Base-by-base conservation (phyloP, 306 rosid species). In the Spatholobus suberectus region DNA sequence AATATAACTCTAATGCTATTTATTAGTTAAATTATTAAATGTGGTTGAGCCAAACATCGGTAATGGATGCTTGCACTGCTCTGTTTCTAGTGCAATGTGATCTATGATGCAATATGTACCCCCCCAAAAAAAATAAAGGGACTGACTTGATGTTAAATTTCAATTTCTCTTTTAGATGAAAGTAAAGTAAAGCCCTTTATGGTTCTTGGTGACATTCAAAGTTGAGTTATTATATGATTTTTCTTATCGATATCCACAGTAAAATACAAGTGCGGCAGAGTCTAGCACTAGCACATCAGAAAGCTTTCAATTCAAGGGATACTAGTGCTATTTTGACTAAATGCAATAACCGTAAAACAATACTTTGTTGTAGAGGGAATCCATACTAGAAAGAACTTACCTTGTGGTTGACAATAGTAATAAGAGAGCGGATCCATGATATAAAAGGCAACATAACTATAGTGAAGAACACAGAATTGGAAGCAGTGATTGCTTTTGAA, bases 11-110 rank as follows among this genome's bases (percentile, higher is more conserved):
- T 66, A 62, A 57, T 81, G 68, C 21, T 58, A 81, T 58, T 70
- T 27, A 41, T 78, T 32, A 17, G 51, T 73, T 86, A 90, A 91
- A 34, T 88, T 90, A 86, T 84, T 47, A 47, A 47, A 79, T 63
- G 44, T 49, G 75, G 61, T 58, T 77, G 80, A 76, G 85, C 77
- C 77, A 70, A 57, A 75, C 73, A 38, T 21, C 47, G 76, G 46
- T 51, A 11, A 5, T 68, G 34, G 27, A 21, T 40, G 46, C 52
- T n/a, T n/a, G n/a, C n/a, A n/a, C n/a, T n/a, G n/a, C n/a, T n/a
- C n/a, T n/a, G n/a, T n/a, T n/a, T n/a, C n/a, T n/a, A n/a, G n/a
- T n/a, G n/a, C n/a, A n/a, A n/a, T n/a, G n/a, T 59, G 79, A 78
- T 79, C 58, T 67, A 58, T 76, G 65, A 40, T 52, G 24, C 47